These are phyloP conservation scores for Apiotrichum mycotoxinovorans DNA, from an alignment of 1,284 basidiomycete species.

Conservation along the genomic window DNA sequence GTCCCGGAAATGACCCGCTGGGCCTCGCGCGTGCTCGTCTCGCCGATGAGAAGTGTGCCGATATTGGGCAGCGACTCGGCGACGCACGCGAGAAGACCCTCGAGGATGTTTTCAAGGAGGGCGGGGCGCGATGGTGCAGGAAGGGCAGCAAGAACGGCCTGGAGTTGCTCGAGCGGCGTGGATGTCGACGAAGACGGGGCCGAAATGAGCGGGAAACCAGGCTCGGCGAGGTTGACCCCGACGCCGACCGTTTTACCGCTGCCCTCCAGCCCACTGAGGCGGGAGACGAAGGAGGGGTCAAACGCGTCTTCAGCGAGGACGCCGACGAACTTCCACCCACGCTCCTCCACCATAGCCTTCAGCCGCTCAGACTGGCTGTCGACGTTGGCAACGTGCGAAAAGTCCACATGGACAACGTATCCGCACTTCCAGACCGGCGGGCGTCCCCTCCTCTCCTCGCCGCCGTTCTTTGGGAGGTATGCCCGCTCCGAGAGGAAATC, in stretches of 20 bases:
- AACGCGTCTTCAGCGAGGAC: slow-evolving; percentile 45
- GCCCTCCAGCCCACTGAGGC: slow-evolving; percentile 1
- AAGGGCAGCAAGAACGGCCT: slow-evolving; percentile 62
- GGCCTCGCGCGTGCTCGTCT: slow-evolving; percentile 73
- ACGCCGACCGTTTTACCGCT: not conserved
- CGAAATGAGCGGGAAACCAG: slow-evolving; percentile 34
- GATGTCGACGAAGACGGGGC: slow-evolving; percentile 33
- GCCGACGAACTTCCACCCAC: slow-evolving; percentile 28
- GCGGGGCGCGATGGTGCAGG: slow-evolving; percentile 73
- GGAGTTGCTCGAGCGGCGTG: slow-evolving; percentile 56
- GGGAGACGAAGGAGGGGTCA: slow-evolving; percentile 20
- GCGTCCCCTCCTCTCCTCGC: slow-evolving; percentile 35
- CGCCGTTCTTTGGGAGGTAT: slow-evolving; percentile 32
- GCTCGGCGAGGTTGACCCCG: slow-evolving; percentile 25
- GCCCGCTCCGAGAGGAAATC: slow-evolving; percentile 28
- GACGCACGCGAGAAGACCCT: slow-evolving; percentile 67
- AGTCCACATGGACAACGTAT: slow-evolving; percentile 46
- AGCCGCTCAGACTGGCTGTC: slow-evolving; percentile 20
- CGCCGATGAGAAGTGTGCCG: slow-evolving; percentile 75
- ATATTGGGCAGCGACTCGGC: slow-evolving; percentile 58
- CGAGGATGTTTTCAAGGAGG: slow-evolving; percentile 61
- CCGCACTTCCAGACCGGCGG: slow-evolving; percentile 37
- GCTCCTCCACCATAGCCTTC: slow-evolving; percentile 18
- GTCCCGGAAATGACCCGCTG: slow-evolving; percentile 71
- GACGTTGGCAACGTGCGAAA: slow-evolving; percentile 22